A percentile compares a stretch with the other conserved stretches of the same genome.
phyloP scores from a whole-genome alignment of 805 yeast species.

The Yarrowia osloensis region DNA sequence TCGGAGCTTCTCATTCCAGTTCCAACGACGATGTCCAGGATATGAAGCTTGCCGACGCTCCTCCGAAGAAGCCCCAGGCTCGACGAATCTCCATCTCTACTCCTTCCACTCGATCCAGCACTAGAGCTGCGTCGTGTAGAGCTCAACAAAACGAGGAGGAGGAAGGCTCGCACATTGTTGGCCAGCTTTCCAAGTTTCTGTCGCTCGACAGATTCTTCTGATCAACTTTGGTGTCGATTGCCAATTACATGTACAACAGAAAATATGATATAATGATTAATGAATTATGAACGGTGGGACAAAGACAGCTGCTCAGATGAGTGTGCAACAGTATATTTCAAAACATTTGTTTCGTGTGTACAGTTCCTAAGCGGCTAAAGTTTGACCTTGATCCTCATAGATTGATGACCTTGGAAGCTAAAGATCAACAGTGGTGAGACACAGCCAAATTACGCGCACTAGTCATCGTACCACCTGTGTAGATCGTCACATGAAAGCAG shows the following conservation, averaged over 20 bases:
- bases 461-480: not conserved
- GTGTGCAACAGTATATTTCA: not conserved
- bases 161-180: slow-evolving; percentile 21
- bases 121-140: slow-evolving; percentile 11
- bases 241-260: slow-evolving; percentile 3
- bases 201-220: slow-evolving; percentile 18
- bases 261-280: slow-evolving; percentile 12
- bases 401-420: not conserved
- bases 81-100: slow-evolving; percentile 13
- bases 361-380: not conserved
- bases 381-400: not conserved
- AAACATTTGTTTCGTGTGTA: not conserved
- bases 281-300: slow-evolving; percentile 16
- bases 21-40: slow-evolving; percentile 3
- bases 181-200: slow-evolving; percentile 27
- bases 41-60: not conserved
- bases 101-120: slow-evolving; percentile 19
- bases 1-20: not conserved
- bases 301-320: not conserved
- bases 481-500: not conserved
- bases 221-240: not conserved
- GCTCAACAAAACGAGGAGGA: slow-evolving; percentile 17
- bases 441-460: not conserved
- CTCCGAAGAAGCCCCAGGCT: not conserved
- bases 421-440: not conserved